Evolutionary conservation across 1,139 yeast genomes (phyloP).

Genomic region (Taphrina populina): DNA sequence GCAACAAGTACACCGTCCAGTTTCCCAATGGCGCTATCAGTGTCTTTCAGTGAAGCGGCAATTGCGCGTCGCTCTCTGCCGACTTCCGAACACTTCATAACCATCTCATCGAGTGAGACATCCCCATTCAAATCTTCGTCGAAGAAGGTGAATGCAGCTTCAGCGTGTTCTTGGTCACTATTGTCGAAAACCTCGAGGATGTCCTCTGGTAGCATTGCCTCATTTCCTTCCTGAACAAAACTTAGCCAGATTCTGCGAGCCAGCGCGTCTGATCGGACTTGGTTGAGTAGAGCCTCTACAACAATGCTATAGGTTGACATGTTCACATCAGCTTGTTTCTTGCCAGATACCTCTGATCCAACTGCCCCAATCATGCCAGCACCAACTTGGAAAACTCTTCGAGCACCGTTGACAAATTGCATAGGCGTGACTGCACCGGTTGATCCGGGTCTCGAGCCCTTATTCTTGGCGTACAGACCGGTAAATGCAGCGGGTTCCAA

Average conservation of each 20-base stretch:
- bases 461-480: constrained; percentile 5
- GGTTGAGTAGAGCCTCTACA: constrained; percentile 45
- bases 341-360: constrained; percentile 41
- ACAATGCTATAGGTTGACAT: constrained; percentile 44
- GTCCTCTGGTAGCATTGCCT: constrained; percentile 45
- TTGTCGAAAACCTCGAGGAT: constrained; percentile 46
- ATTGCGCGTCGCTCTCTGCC: constrained; percentile 47
- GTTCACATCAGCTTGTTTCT: constrained; percentile 23
- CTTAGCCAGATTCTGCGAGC: constrained; percentile 50
- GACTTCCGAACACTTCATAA: constrained; percentile 44
- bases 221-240: constrained; percentile 48
- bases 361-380: constrained; percentile 44
- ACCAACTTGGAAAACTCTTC: constrained; percentile 44
- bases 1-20: constrained; percentile 47
- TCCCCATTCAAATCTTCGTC: constrained; percentile 48
- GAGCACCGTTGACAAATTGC: constrained; percentile 38
- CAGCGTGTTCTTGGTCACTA: constrained; percentile 44
- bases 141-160: constrained; percentile 45
- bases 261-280: constrained; percentile 43
- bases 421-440: constrained; percentile 29
- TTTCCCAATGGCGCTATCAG: constrained; percentile 49
- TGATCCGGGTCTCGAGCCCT: constrained; percentile 9
- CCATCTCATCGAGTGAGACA: constrained; percentile 48
- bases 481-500: constrained; percentile 33
- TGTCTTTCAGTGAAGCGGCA: constrained; percentile 47